phyloP scores from a whole-genome alignment of 2,329 filamentous ascomycete species.

The Beauveria bassiana region DNA sequence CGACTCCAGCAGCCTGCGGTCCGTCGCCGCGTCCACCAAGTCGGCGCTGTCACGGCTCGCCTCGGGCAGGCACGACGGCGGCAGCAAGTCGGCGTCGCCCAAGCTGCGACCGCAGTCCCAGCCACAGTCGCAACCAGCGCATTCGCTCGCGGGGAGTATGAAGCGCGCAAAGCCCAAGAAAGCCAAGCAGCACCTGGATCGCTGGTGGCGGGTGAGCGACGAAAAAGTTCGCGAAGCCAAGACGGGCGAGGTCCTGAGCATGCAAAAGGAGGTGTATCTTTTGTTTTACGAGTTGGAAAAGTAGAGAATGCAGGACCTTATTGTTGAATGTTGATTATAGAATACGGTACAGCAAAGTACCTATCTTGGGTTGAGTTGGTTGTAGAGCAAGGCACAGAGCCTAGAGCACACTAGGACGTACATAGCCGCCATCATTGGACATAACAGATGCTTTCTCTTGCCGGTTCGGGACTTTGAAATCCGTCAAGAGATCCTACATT shows the following conservation, averaged over 20 bases:
- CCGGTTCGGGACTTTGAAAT: no score
- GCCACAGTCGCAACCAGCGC: constrained; percentile 7
- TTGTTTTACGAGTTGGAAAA: constrained; percentile 88
- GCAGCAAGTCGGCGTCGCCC: constrained; percentile 18
- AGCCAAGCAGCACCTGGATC: constrained; percentile 53
- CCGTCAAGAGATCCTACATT: no score
- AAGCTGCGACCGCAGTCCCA: constrained; percentile 15
- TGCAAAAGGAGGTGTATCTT: constrained; percentile 94
- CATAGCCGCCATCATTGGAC: background rate
- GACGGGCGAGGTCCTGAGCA: constrained; percentile 80
- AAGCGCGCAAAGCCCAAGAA: constrained; percentile 39
- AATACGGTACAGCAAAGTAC: background rate
- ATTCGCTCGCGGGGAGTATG: constrained; percentile 15
- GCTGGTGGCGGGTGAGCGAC: constrained; percentile 96
- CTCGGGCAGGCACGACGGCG: constrained; percentile 24
- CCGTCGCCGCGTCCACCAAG: constrained; percentile 48
- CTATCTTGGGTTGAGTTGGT: background rate
- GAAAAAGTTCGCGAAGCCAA: constrained; percentile 94
- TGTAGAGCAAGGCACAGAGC: background rate
- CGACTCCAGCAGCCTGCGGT: constrained; percentile 46
- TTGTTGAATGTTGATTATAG: background rate
- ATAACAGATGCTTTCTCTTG: background rate
- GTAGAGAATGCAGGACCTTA: background rate
- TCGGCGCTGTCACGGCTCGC: constrained; percentile 45
- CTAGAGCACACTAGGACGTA: background rate